Evolutionary conservation across 139 green algal species (phyloP).

Genomic region (Chlamydomonas sp.): DNA sequence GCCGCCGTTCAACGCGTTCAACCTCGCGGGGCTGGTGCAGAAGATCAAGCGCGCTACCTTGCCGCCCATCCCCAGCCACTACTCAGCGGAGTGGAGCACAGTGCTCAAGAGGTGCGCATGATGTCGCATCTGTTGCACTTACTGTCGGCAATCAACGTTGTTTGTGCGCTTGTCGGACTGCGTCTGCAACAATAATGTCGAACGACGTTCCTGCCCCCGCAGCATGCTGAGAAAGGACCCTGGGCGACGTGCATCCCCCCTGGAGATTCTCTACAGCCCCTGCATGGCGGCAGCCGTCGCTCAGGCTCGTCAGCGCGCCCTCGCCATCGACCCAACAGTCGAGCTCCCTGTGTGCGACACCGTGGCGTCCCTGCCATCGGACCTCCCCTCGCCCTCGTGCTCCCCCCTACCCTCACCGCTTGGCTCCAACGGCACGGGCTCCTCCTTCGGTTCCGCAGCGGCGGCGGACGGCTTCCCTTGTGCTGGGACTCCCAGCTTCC

Average conservation of each 20-base stretch:
- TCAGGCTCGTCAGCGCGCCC: constrained; percentile 35
- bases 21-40: constrained; percentile 51
- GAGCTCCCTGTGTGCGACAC: constrained; percentile 19
- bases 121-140: too few species aligned
- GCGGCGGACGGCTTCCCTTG: too few species aligned
- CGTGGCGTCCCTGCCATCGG: not conserved
- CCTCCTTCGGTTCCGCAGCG: too few species aligned
- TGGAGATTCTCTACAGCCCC: constrained; percentile 47
- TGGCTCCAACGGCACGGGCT: too few species aligned
- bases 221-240: constrained; percentile 69
- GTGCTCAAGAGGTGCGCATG: constrained; percentile 37
- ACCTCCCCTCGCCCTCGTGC: too few species aligned
- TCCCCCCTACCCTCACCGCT: too few species aligned
- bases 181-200: too few species aligned
- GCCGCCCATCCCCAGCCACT: constrained; percentile 21
- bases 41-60: constrained; percentile 44
- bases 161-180: too few species aligned
- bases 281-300: constrained; percentile 38
- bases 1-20: constrained; percentile 76
- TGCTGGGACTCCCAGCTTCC: too few species aligned
- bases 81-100: constrained; percentile 21
- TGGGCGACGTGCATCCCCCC: constrained; percentile 41
- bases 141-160: too few species aligned
- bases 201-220: not conserved
- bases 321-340: constrained; percentile 20